A percentile compares a stretch with the other conserved stretches of the same genome.
These are phyloP conservation scores for Neocucurbitaria cava DNA, from an alignment of 2,329 filamentous ascomycete genomes.

Conservation along the genomic window DNA sequence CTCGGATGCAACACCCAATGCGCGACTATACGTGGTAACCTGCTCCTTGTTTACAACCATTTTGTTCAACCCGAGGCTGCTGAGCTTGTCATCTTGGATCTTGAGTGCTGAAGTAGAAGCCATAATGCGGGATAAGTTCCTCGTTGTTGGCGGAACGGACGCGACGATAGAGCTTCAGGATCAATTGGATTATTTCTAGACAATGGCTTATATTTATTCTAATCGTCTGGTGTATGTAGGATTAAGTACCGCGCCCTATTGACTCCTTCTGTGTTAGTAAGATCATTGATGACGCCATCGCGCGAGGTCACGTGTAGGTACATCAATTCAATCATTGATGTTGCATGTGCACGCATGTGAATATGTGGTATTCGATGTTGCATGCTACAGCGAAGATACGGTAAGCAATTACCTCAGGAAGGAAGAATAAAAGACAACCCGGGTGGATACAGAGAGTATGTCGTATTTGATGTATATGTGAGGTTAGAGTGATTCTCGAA, in stretches of 20 bases:
- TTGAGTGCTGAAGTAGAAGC: constrained; percentile 26
- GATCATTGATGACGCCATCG: constrained; percentile 21
- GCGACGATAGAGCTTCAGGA: neutral
- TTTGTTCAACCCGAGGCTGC: constrained; percentile 34
- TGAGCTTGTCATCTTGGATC: constrained; percentile 40
- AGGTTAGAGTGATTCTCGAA: constrained; percentile 1
- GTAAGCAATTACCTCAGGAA: neutral
- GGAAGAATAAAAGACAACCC: neutral
- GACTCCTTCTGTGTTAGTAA: neutral
- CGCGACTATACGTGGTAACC: constrained; percentile 36
- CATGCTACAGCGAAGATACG: neutral
- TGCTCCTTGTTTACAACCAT: constrained; percentile 33
- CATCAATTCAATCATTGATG: no score
- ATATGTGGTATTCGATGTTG: no score
- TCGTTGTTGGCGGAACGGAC: neutral
- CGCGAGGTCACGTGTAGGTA: constrained; percentile 3
- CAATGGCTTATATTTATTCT: neutral
- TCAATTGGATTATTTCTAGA: neutral
- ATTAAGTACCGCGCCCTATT: neutral
- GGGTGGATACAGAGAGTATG: neutral
- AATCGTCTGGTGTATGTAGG: neutral
- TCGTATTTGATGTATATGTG: neutral
- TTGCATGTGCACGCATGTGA: no score
- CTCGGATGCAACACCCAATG: constrained; percentile 27
- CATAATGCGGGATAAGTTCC: constrained; percentile 13